A percentile compares a stretch with the other conserved stretches of the same genome.
Evolutionary conservation across 2,329 filamentous ascomycete species (phyloP).

Genomic region (Biscogniauxia marginata): DNA sequence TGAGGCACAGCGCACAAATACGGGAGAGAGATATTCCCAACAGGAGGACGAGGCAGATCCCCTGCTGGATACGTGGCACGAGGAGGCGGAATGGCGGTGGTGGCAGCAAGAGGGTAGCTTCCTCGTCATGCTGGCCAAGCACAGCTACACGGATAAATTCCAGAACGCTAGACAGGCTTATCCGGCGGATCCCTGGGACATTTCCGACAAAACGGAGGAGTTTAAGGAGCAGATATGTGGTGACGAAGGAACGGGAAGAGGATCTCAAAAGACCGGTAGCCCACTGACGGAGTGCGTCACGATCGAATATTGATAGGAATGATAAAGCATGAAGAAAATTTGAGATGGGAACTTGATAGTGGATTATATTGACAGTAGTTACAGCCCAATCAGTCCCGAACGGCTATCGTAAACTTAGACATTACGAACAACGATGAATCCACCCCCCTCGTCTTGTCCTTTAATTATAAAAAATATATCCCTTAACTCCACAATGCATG

Average conservation of each 20-base stretch:
- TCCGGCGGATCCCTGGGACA: constrained; percentile 10
- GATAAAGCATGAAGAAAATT: background rate
- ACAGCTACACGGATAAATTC: constrained; percentile 5
- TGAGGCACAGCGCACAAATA: too few relatives aligned
- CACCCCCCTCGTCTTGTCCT: background rate
- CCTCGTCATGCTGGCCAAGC: constrained; percentile 1
- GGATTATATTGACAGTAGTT: too few relatives aligned
- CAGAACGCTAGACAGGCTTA: constrained; percentile 5
- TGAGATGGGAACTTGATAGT: too few relatives aligned
- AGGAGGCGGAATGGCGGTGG: constrained; percentile 3
- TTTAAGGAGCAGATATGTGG: background rate
- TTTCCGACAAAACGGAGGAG: background rate
- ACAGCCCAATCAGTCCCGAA: background rate
- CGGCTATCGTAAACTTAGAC: background rate
- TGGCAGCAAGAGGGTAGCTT: constrained; percentile 18
- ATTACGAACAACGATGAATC: background rate
- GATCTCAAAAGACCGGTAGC: background rate
- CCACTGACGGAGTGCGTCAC: background rate
- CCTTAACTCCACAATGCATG: background rate
- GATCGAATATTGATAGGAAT: background rate
- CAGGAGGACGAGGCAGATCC: constrained; percentile 2
- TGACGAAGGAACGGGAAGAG: too few relatives aligned
- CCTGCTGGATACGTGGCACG: constrained; percentile 7
- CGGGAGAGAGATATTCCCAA: too few relatives aligned
- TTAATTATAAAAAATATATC: background rate